These are phyloP conservation scores for Thalia dealbata DNA, from an alignment of 176 grass and related monocot genomes.

Conservation along the genomic window DNA sequence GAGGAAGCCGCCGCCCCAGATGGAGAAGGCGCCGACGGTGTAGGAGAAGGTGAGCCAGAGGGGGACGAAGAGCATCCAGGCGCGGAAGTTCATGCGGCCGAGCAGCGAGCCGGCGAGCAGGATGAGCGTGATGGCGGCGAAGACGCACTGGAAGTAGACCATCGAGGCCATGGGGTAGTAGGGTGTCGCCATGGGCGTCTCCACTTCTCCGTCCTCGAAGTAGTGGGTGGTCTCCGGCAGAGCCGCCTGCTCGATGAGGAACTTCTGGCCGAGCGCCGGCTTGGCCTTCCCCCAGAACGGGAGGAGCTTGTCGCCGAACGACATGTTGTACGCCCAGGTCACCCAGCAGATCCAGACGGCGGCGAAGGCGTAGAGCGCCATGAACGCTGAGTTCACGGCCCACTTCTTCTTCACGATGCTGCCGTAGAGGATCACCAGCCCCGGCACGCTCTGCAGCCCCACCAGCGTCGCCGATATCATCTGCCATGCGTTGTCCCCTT, in stretches of 20 bases:
- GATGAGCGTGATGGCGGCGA: conserved; percentile 52
- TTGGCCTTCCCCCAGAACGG: conserved; percentile 58
- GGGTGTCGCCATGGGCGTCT: conserved; percentile 24
- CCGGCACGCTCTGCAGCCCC: conserved; percentile 48
- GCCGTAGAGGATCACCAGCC: conserved; percentile 60
- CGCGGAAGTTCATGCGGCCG: conserved; percentile 57
- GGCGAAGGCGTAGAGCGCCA: conserved; percentile 71
- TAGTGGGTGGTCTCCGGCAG: conserved; percentile 30
- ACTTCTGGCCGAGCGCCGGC: conserved; percentile 29
- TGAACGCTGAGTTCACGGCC: conserved; percentile 72
- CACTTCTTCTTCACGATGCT: conserved; percentile 90
- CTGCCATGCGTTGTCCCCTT: conserved; percentile 70
- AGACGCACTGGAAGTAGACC: conserved; percentile 55
- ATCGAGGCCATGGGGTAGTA: conserved; percentile 48
- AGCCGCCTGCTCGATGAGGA: conserved; percentile 30
- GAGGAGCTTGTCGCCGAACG: conserved; percentile 46
- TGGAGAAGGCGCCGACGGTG: conserved; percentile 46
- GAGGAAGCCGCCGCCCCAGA: conserved; percentile 60
- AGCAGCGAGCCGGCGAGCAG: conserved; percentile 53
- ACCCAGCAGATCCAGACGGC: conserved; percentile 58
- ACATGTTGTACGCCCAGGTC: conserved; percentile 48
- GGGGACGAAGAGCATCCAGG: conserved; percentile 63
- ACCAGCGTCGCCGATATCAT: conserved; percentile 38
- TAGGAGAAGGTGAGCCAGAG: conserved; percentile 66
- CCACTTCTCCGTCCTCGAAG: not conserved